A percentile compares a stretch with the other conserved stretches of the same genome.
These are phyloP conservation scores for Gyrodon lividus DNA, from an alignment of 768 basidiomycete species.

Conservation along the genomic window DNA sequence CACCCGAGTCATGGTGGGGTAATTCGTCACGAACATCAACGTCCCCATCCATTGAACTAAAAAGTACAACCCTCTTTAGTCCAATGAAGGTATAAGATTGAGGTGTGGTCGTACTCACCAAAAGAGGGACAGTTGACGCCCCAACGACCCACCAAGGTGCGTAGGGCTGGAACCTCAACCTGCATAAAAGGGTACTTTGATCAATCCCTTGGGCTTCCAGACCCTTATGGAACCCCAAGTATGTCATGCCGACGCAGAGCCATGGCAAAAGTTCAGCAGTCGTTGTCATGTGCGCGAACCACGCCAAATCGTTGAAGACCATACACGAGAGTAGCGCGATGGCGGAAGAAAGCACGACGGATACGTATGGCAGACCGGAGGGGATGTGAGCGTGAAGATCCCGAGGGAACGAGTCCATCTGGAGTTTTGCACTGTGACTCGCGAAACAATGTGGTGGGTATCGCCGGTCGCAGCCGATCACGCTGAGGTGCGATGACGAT, in stretches of 20 bases:
- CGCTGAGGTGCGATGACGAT: conserved; percentile 37
- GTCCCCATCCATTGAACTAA: conserved; percentile 32
- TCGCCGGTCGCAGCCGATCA: conserved; percentile 34
- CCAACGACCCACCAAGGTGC: conserved; percentile 32
- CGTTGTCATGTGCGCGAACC: conserved; percentile 21
- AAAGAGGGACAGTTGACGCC: conserved; percentile 28
- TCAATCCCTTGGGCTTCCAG: conserved; percentile 44
- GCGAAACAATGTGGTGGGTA: conserved; percentile 1
- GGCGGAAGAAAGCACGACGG: conserved; percentile 20
- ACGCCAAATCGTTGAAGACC: conserved; percentile 36
- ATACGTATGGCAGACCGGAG: conserved; percentile 42
- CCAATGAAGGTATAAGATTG: not conserved
- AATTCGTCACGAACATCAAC: conserved; percentile 36
- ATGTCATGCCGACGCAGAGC: conserved; percentile 39
- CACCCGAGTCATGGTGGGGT: conserved; percentile 31
- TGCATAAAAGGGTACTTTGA: conserved; percentile 43
- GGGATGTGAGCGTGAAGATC: conserved; percentile 41
- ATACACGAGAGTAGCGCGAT: conserved; percentile 34
- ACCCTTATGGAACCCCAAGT: conserved; percentile 42
- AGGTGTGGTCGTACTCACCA: not conserved
- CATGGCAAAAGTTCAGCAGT: conserved; percentile 34
- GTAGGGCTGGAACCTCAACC: conserved; percentile 35
- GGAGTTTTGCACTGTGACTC: conserved; percentile 6
- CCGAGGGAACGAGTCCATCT: conserved; percentile 47
- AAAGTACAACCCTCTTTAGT: not conserved